These are phyloP conservation scores for Malassezia arunalokei DNA, from an alignment of 1,284 basidiomycete species.

Conservation along the genomic window DNA sequence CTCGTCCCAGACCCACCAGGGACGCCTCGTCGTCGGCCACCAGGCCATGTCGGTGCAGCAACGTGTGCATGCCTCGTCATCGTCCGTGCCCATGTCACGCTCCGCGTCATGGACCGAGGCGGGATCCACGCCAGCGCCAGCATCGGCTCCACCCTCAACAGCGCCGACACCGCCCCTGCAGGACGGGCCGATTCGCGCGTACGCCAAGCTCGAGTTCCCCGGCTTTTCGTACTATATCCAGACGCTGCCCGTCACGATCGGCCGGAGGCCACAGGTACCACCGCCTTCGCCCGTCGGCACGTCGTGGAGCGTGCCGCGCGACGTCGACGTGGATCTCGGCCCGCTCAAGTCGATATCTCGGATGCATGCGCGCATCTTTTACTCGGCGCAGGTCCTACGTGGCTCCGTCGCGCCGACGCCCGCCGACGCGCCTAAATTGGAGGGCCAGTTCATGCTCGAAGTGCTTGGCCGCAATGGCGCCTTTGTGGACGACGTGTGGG, in stretches of 20 bases:
- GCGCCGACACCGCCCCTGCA: not conserved
- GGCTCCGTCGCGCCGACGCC: not conserved
- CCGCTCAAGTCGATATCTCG: slow-evolving; percentile 92
- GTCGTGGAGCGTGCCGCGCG: slow-evolving; percentile 11
- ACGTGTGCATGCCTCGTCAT: not conserved
- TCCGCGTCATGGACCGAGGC: not conserved
- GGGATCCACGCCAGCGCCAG: not conserved
- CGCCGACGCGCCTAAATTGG: slow-evolving; percentile 24
- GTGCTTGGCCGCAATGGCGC: slow-evolving; percentile 91
- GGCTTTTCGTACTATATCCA: slow-evolving; percentile 77
- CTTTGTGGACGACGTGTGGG: slow-evolving; percentile 94
- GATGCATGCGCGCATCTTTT: slow-evolving; percentile 83
- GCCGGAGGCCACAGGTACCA: slow-evolving; percentile 50
- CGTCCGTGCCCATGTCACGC: not conserved
- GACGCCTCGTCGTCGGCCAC: no score
- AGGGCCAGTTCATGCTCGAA: slow-evolving; percentile 72
- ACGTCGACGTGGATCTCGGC: slow-evolving; percentile 80
- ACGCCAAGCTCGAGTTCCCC: slow-evolving; percentile 83
- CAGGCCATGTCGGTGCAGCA: no score
- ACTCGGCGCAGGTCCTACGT: slow-evolving; percentile 17
- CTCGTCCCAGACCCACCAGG: no score
- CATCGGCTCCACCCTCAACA: not conserved
- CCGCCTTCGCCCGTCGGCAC: not conserved
- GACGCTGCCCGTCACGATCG: slow-evolving; percentile 61
- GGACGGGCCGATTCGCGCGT: slow-evolving; percentile 59